Evolutionary conservation across 2,329 filamentous ascomycete genomes (phyloP).

Genomic region (Fusarium tricinctum): DNA sequence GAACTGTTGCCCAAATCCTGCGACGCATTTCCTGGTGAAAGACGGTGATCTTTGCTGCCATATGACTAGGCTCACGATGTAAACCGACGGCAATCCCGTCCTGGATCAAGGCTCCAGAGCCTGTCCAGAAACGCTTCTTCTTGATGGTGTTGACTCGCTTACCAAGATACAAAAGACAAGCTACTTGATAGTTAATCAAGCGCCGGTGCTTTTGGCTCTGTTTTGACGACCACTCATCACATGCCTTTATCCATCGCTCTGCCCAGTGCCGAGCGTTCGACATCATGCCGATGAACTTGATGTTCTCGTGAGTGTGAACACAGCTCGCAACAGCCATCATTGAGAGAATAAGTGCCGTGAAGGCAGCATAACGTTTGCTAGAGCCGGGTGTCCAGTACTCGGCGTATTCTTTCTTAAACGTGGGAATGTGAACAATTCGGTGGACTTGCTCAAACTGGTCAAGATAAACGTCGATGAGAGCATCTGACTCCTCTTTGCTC

Average conservation of each 20-base stretch:
- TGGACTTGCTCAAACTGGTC: slow-evolving; percentile 69
- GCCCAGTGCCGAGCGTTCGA: slow-evolving; percentile 69
- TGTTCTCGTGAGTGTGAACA: slow-evolving; percentile 65
- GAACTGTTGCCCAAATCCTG: slow-evolving; percentile 72
- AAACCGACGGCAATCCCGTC: slow-evolving; percentile 71
- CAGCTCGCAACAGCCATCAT: slow-evolving; percentile 73
- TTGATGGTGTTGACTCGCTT: slow-evolving; percentile 74
- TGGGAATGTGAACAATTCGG: slow-evolving; percentile 71
- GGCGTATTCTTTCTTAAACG: slow-evolving; percentile 68
- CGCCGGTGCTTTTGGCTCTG: slow-evolving; percentile 74
- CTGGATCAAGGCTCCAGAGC: slow-evolving; percentile 68
- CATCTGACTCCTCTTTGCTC: slow-evolving; percentile 62
- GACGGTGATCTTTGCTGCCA: slow-evolving; percentile 67
- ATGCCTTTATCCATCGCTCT: slow-evolving; percentile 69
- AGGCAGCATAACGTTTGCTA: slow-evolving; percentile 63
- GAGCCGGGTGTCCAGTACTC: slow-evolving; percentile 66
- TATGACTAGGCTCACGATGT: slow-evolving; percentile 70
- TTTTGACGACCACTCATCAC: slow-evolving; percentile 66
- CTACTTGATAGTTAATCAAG: slow-evolving; percentile 72
- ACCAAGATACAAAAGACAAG: slow-evolving; percentile 71
- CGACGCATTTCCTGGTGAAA: slow-evolving; percentile 74
- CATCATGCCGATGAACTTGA: slow-evolving; percentile 70
- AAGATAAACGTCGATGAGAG: slow-evolving; percentile 64
- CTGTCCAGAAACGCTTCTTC: slow-evolving; percentile 75
- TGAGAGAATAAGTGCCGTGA: slow-evolving; percentile 70